phyloP scores from a whole-genome alignment of 2,329 filamentous ascomycete species.

The Talaromyces piceae region DNA sequence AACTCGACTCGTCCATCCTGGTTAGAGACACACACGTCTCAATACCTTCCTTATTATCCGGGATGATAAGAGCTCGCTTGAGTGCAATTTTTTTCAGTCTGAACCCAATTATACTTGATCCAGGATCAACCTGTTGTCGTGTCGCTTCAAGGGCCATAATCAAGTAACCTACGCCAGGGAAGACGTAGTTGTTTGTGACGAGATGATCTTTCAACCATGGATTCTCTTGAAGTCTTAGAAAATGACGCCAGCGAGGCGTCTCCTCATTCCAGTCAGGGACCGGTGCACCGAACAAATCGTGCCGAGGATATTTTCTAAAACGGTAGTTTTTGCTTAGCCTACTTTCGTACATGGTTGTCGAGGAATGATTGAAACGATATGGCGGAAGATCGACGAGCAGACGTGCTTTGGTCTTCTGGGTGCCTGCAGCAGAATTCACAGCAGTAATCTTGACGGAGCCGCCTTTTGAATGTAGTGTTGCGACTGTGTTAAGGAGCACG shows the following conservation, averaged over 20 bases:
- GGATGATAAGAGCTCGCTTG: conserved; percentile 22
- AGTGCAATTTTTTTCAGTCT: conserved; percentile 19
- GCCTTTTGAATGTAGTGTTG: conserved; percentile 16
- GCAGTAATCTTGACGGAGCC: conserved; percentile 17
- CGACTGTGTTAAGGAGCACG: conserved; percentile 16
- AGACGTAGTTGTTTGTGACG: conserved; percentile 14
- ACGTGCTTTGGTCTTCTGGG: conserved; percentile 2
- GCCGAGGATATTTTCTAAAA: conserved; percentile 19
- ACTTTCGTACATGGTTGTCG: conserved; percentile 19
- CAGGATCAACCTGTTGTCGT: conserved; percentile 16
- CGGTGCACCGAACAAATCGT: conserved; percentile 25
- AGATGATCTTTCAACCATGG: conserved; percentile 26
- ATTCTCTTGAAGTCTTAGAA: conserved; percentile 21
- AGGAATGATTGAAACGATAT: conserved; percentile 23
- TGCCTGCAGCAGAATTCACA: conserved; percentile 16
- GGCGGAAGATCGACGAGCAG: conserved; percentile 21
- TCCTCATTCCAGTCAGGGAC: conserved; percentile 22
- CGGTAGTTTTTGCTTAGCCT: conserved; percentile 22
- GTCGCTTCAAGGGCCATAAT: conserved; percentile 25
- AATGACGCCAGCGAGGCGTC: conserved; percentile 23
- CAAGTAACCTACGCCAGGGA: conserved; percentile 22
- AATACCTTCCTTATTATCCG: conserved; percentile 24
- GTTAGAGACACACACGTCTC: conserved; percentile 22
- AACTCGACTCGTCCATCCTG: conserved; percentile 16
- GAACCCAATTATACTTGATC: conserved; percentile 12